Conservation (phyloP, 1,284 basidiomycete species). For the Cutaneotrichosporon curvatum region DNA sequence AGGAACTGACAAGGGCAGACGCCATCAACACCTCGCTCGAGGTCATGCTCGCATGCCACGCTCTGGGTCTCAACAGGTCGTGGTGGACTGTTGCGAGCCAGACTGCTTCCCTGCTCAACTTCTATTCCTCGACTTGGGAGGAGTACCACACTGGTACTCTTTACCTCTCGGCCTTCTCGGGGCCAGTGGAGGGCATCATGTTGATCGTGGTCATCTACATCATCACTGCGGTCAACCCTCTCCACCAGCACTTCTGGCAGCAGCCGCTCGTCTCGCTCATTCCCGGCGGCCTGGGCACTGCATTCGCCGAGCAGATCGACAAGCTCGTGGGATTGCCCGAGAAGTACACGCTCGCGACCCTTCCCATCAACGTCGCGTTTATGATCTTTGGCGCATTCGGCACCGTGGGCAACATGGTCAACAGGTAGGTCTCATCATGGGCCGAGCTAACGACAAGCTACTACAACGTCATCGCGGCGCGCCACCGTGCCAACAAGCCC, state of each 20-base stretch:
- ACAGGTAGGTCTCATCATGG: conserved; percentile 46
- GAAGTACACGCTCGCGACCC: conserved; percentile 45
- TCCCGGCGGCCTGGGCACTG: conserved; percentile 19
- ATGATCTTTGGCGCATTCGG: conserved; percentile 73
- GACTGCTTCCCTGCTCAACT: conserved; percentile 80
- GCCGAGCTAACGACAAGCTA: conserved; percentile 44
- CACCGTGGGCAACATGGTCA: conserved; percentile 72
- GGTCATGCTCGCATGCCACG: conserved; percentile 70
- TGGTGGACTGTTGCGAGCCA: conserved; percentile 94
- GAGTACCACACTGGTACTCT: conserved; percentile 91
- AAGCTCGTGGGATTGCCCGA: conserved; percentile 22
- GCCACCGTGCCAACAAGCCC: conserved; percentile 48
- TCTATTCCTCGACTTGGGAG: conserved; percentile 85
- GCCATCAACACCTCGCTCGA: conserved; percentile 95
- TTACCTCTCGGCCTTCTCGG: conserved; percentile 88
- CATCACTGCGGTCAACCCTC: conserved; percentile 55
- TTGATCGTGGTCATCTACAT: conserved; percentile 73
- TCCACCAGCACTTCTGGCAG: conserved; percentile 72
- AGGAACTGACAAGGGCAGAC: conserved; percentile 51
- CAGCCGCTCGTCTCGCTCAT: conserved; percentile 32
- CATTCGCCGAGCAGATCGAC: conserved; percentile 26
- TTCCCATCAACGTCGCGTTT: conserved; percentile 79
- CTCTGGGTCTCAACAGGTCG: conserved; percentile 81
- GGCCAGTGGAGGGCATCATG: conserved; percentile 93
- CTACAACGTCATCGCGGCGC: conserved; percentile 61